Conservation (phyloP, 495 filamentous ascomycete species). For the Podospora comata region DNA sequence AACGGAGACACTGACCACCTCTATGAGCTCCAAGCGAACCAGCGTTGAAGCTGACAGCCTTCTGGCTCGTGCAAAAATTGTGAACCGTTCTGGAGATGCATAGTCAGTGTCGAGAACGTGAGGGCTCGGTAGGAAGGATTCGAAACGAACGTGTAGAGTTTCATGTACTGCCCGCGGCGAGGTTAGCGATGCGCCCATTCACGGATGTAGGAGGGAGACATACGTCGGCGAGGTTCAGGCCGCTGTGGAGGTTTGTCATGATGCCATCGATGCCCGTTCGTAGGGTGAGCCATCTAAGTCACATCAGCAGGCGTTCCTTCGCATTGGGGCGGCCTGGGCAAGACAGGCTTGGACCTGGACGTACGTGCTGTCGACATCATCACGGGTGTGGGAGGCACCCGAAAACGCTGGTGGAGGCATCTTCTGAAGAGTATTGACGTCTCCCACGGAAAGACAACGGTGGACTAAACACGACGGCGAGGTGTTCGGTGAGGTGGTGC, state of each 20-base stretch:
- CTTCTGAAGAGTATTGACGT: neutral
- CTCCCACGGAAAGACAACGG: neutral
- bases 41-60: constrained; percentile 58
- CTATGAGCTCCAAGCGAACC: constrained; percentile 59
- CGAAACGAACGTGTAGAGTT: constrained; percentile 79
- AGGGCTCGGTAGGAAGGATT: neutral
- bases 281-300: constrained; percentile 77
- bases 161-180: constrained; percentile 68
- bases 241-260: constrained; percentile 86
- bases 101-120: constrained; percentile 24
- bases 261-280: constrained; percentile 84
- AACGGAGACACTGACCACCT: constrained; percentile 60
- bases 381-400: constrained; percentile 63
- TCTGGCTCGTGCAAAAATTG: constrained; percentile 99
- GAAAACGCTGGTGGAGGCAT: constrained; percentile 29
- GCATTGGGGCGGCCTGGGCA: neutral
- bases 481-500: neutral
- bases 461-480: neutral
- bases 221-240: constrained; percentile 87
- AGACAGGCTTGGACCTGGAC: constrained; percentile 32
- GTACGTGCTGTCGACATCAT: constrained; percentile 81
- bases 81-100: constrained; percentile 71
- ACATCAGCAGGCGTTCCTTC: constrained; percentile 23
- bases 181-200: constrained; percentile 16
- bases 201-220: constrained; percentile 31